Evolutionary conservation across 371 early-diverging fungal species (phyloP), one percentile per base, ranked within the genome.

Genomic region (Saksenaea oblongispora): DNA sequence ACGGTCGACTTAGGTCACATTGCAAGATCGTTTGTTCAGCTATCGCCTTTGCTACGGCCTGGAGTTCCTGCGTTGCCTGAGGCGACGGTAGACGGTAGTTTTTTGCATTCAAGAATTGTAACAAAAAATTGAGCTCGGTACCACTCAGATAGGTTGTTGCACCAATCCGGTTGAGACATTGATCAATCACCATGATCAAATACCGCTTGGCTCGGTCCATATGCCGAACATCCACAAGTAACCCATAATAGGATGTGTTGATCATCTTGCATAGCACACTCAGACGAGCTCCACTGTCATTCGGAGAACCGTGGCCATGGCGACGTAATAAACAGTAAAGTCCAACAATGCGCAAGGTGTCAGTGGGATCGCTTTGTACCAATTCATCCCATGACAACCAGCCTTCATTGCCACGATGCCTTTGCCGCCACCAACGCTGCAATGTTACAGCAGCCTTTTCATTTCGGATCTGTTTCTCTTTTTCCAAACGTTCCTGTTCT

Each of bases 81-180:
- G 51, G 0, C 22, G 51, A 47, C 8, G 71, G 55, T 35, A 73
- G 55, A 13, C 56, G 51, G 31, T 76, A 86, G 11, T 76, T 80
- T 53, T 80, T 84, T 42, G 77, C 67, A 39, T 84, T 82, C 27
- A 86, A 61, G 61, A 68, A 84, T 11, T 81, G 75, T 54, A 86
- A 59, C 15, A 86, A 24, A 24, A 80, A 70, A 1, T 72, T 81
- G 22, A 86, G 72, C 65, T 86, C 86, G 24, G 80, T 71, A 0
- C 84, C 81, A 24, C 77, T 72, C 13, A 75, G 62, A 34, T 72
- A 73, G 1, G 72, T 60, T 3, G 64, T 58, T n/a, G 71, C 63
- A 26, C 62, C 62, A 26, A 71, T 66, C 9, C 65, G 63, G 5
- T 53, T 36, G 11, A 77, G 65, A 24, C 74, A 78, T 60, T 70